Evolutionary conservation across 129 eudicot species (phyloP).

Genomic region (carrot (Daucus carota)): DH1_v3.0 NC_030387.2:12984501-12985000

Average conservation of each 20-base stretch:
- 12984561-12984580: conserved; percentile 59
- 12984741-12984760: not conserved
- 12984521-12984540: conserved; percentile 18
- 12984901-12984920: not conserved
- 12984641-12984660: conserved; percentile 42
- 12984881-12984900: not conserved
- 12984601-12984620: conserved; percentile 59
- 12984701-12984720: not conserved
- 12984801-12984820: not conserved
- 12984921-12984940: not conserved
- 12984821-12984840: not conserved
- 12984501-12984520: conserved; percentile 23
- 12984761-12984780: not conserved
- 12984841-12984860: not conserved
- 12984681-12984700: conserved; percentile 58
- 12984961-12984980: not conserved
- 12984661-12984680: conserved; percentile 40
- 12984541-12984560: conserved; percentile 29
- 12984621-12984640: conserved; percentile 71
- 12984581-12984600: conserved; percentile 49
- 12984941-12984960: not conserved
- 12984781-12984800: not conserved
- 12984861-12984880: not conserved
- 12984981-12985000: not conserved
- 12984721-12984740: not conserved